Percentiles rank a stretch among this genome's conserved stretches.
phyloP scores from a whole-genome alignment of 306 rosid genomes.

The Arachis stenosperma region DNA sequence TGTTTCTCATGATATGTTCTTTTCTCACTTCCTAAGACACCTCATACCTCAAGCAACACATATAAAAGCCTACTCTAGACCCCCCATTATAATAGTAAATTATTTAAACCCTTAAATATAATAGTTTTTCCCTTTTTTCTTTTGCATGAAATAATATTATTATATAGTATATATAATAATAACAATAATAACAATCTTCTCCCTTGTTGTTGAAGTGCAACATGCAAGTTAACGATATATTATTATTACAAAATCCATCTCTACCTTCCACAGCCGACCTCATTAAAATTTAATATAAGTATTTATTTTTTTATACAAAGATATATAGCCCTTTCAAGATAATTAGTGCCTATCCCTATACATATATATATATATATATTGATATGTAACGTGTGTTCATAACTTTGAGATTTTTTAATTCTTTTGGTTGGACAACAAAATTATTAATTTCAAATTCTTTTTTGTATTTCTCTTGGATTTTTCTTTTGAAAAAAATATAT shows the following conservation, averaged over 20 bases:
- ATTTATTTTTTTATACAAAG: not conserved
- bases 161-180: not conserved
- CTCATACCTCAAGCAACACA: conserved; percentile 60
- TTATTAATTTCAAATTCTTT: not conserved
- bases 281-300: not conserved
- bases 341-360: conserved; percentile 31
- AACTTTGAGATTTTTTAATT: not conserved
- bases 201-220: conserved; percentile 24
- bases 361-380: too few species aligned
- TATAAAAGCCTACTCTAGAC: conserved; percentile 20
- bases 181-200: not conserved
- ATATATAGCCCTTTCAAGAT: conserved; percentile 27
- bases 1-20: conserved; percentile 51
- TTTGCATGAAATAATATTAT: conserved; percentile 6
- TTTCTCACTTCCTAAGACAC: conserved; percentile 78
- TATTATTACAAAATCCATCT: conserved; percentile 18
- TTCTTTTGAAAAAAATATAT: not conserved
- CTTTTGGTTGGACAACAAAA: conserved; percentile 18
- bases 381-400: not conserved
- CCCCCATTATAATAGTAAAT: conserved; percentile 7
- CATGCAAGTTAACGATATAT: conserved; percentile 28
- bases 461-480: not conserved
- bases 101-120: conserved; percentile 12
- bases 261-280: conserved; percentile 33
- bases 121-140: not conserved